Percentiles rank a stretch among this genome's conserved stretches.
These are phyloP conservation scores for Colletotrichum musicola DNA, from an alignment of 2,329 filamentous ascomycete genomes.

Conservation along the genomic window DNA sequence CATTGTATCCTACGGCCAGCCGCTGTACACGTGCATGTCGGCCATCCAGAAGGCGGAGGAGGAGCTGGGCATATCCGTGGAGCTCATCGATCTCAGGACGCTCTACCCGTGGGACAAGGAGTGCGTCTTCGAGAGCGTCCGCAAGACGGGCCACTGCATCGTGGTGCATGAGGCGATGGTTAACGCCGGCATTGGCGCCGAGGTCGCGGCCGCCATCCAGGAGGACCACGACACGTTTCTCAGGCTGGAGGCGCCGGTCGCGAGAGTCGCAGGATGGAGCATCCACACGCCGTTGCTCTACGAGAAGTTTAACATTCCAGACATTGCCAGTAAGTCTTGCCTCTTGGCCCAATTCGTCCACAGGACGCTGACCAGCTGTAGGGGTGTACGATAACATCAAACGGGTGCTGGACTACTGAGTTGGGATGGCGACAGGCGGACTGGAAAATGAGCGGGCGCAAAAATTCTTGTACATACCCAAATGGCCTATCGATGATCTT, in stretches of 20 bases:
- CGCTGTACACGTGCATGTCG: slow-evolving; percentile 83
- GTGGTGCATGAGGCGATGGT: slow-evolving; percentile 95
- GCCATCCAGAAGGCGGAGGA: slow-evolving; percentile 82
- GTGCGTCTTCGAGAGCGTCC: slow-evolving; percentile 83
- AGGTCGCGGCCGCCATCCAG: slow-evolving; percentile 89
- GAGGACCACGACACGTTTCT: slow-evolving; percentile 82
- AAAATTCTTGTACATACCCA: slow-evolving; percentile 29
- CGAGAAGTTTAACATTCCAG: slow-evolving; percentile 85
- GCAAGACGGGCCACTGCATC: slow-evolving; percentile 86
- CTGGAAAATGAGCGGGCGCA: not conserved
- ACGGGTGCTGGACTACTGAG: slow-evolving; percentile 73
- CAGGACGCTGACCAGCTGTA: slow-evolving; percentile 52
- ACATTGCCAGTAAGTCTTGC: slow-evolving; percentile 81
- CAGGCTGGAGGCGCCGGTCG: slow-evolving; percentile 85
- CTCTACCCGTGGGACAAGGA: slow-evolving; percentile 93
- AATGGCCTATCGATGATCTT: not conserved
- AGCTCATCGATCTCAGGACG: slow-evolving; percentile 89
- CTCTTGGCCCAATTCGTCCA: no score
- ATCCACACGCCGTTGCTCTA: slow-evolving; percentile 84
- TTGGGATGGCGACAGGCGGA: not conserved
- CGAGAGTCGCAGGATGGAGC: slow-evolving; percentile 89
- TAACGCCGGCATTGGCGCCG: slow-evolving; percentile 89
- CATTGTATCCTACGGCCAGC: slow-evolving; percentile 89
- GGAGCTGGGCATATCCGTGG: slow-evolving; percentile 81
- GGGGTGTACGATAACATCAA: slow-evolving; percentile 80